Evolutionary conservation across 371 early-diverging fungal species (phyloP).

Genomic region (Apophysomyces trapeziformis): DNA sequence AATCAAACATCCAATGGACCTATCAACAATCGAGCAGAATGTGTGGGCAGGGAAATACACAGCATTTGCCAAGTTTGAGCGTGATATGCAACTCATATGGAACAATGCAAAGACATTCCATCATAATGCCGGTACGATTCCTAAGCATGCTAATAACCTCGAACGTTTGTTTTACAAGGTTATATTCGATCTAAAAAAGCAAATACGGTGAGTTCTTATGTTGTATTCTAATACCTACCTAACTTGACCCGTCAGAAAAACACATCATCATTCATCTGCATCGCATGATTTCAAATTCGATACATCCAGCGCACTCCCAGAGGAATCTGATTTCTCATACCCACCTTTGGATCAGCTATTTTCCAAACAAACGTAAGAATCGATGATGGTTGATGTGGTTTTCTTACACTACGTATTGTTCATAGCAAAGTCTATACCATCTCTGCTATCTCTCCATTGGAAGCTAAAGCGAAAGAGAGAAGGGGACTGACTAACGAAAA

Average conservation of each 20-base stretch:
- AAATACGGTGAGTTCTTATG: conserved; percentile 18
- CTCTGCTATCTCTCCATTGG: conserved; percentile 38
- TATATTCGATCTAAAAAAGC: conserved; percentile 17
- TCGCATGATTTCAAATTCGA: conserved; percentile 14
- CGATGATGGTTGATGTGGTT: conserved; percentile 20
- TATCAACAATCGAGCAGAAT: conserved; percentile 39
- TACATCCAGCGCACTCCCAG: conserved; percentile 21
- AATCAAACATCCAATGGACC: conserved; percentile 47
- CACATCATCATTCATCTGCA: conserved; percentile 9
- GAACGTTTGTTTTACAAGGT: conserved; percentile 19
- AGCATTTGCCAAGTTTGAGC: conserved; percentile 30
- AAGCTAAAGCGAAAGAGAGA: conserved; percentile 23
- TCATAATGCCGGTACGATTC: conserved; percentile 35
- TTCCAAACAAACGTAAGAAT: conserved; percentile 21
- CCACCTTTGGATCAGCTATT: conserved; percentile 21
- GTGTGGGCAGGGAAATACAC: conserved; percentile 33
- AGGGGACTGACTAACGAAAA: conserved; percentile 39
- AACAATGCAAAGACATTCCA: conserved; percentile 44
- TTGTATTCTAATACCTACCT: conserved; percentile 10
- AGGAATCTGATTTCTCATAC: conserved; percentile 23
- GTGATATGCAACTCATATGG: conserved; percentile 49
- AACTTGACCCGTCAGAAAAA: background rate
- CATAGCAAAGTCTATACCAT: conserved; percentile 47
- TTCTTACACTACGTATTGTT: conserved; percentile 32
- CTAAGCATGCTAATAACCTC: conserved; percentile 33